phyloP scores from a whole-genome alignment of 768 basidiomycete species.

The Pleurotus tuoliensis region DNA sequence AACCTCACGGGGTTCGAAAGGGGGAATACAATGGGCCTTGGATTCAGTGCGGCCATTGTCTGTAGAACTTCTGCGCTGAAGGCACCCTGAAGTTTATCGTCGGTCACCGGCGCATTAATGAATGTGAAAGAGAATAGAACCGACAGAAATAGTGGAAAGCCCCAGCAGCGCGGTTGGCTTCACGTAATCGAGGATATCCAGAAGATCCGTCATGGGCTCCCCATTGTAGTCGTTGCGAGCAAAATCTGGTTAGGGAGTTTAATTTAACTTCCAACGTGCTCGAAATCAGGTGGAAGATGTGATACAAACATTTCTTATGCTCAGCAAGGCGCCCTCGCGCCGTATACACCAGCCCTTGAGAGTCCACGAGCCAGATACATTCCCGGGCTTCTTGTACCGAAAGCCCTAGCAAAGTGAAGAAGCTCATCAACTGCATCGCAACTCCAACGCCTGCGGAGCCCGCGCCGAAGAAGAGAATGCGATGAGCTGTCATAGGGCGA shows the following conservation, averaged over 20 bases:
- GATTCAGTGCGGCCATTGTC: conserved; percentile 75
- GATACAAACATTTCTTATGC: conserved; percentile 72
- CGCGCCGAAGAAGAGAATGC: conserved; percentile 90
- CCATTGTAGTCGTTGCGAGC: conserved; percentile 78
- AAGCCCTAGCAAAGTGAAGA: conserved; percentile 81
- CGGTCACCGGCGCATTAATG: not conserved
- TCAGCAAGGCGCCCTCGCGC: conserved; percentile 70
- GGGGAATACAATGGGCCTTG: conserved; percentile 88
- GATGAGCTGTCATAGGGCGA: conserved; percentile 63
- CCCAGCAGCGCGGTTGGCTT: conserved; percentile 88
- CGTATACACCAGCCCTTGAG: conserved; percentile 80
- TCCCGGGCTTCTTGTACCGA: conserved; percentile 71
- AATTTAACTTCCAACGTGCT: conserved; percentile 9
- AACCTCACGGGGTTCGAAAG: conserved; percentile 85
- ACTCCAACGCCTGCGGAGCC: conserved; percentile 93
- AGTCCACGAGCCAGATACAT: conserved; percentile 82
- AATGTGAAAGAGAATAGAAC: conserved; percentile 11
- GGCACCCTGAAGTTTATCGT: conserved; percentile 44
- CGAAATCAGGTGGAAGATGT: not conserved
- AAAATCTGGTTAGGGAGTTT: conserved; percentile 49
- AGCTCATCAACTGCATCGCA: conserved; percentile 82
- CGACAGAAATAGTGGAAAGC: conserved; percentile 76
- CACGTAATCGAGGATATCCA: conserved; percentile 77
- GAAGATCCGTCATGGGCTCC: conserved; percentile 66
- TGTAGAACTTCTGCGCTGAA: conserved; percentile 71